Evolutionary conservation across 2,329 filamentous ascomycete genomes (phyloP).

Genomic region (Dryadomyces quercus-mongolicae): DNA sequence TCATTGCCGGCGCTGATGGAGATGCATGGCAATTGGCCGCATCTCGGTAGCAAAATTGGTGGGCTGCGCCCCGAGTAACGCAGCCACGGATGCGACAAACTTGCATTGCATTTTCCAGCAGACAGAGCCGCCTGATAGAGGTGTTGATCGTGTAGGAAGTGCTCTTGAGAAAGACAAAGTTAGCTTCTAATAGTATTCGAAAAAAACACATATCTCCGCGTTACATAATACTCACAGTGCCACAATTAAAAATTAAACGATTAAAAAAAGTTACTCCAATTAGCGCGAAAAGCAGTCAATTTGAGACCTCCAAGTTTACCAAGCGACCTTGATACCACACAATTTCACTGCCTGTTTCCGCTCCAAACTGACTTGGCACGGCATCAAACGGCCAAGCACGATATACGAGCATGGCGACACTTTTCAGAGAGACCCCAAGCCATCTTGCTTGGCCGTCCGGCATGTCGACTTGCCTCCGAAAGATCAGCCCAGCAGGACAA

Average conservation of each 20-base stretch:
- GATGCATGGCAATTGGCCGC: background rate
- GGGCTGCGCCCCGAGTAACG: slow-evolving; percentile 3
- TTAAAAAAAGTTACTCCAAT: background rate
- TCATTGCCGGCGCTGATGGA: background rate
- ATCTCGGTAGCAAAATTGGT: background rate
- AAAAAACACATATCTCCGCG: too few species aligned
- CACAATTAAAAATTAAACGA: background rate
- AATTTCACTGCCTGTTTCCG: background rate
- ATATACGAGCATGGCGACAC: background rate
- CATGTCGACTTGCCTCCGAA: background rate
- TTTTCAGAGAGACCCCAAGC: background rate
- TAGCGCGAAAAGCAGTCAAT: background rate
- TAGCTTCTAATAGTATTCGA: background rate
- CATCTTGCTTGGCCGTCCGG: background rate
- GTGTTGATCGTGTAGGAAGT: background rate
- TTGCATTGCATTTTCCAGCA: slow-evolving; percentile 13
- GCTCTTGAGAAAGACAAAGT: background rate
- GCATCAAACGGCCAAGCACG: background rate
- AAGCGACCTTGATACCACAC: background rate
- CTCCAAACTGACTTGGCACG: background rate
- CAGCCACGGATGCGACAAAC: slow-evolving; percentile 5
- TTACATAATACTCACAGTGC: too few species aligned
- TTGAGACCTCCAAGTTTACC: background rate
- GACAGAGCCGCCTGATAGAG: background rate
- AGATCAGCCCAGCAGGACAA: background rate